These are phyloP conservation scores for Starmerella geochares DNA, from an alignment of 805 yeast species.

Conservation along the genomic window DNA sequence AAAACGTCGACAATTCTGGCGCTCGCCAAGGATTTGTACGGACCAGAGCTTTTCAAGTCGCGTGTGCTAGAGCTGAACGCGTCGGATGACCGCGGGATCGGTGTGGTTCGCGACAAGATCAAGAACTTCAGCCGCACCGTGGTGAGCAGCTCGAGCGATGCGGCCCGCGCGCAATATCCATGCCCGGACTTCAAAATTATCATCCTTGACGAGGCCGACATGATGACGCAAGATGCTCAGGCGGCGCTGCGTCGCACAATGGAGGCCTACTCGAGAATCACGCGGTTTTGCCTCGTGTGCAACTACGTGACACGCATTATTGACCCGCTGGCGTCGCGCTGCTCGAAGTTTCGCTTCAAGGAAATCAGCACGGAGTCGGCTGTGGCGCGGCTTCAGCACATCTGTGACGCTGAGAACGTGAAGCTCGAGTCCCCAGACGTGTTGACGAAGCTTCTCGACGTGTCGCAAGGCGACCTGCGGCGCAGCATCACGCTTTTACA, in stretches of 20 bases:
- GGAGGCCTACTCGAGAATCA: constrained; percentile 54
- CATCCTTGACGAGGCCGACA: constrained; percentile 88
- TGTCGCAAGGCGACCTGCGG: constrained; percentile 84
- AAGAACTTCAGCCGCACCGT: constrained; percentile 85
- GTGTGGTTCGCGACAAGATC: constrained; percentile 94
- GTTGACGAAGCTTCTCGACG: constrained; percentile 52
- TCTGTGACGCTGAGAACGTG: constrained; percentile 45
- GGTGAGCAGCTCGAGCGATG: constrained; percentile 66
- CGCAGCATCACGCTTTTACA: constrained; percentile 85
- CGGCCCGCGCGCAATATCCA: constrained; percentile 65
- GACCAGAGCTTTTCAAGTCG: constrained; percentile 72
- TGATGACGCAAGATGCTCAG: constrained; percentile 91
- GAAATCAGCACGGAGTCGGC: constrained; percentile 66
- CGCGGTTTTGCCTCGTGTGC: constrained; percentile 90
- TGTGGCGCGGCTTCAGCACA: constrained; percentile 50
- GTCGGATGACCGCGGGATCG: constrained; percentile 94
- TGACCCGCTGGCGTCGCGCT: constrained; percentile 91
- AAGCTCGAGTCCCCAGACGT: constrained; percentile 39
- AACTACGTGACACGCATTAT: constrained; percentile 93
- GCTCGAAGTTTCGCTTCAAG: constrained; percentile 88
- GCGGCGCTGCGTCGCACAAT: constrained; percentile 83
- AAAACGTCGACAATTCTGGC: constrained; percentile 85
- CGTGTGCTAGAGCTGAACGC: constrained; percentile 95
- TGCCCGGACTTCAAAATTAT: constrained; percentile 95
- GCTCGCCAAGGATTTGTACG: constrained; percentile 76